Percentiles rank a stretch among this genome's conserved stretches.
These are phyloP conservation scores for Apiotrichum gamsii DNA, from an alignment of 1,284 basidiomycete species.

Conservation along the genomic window DNA sequence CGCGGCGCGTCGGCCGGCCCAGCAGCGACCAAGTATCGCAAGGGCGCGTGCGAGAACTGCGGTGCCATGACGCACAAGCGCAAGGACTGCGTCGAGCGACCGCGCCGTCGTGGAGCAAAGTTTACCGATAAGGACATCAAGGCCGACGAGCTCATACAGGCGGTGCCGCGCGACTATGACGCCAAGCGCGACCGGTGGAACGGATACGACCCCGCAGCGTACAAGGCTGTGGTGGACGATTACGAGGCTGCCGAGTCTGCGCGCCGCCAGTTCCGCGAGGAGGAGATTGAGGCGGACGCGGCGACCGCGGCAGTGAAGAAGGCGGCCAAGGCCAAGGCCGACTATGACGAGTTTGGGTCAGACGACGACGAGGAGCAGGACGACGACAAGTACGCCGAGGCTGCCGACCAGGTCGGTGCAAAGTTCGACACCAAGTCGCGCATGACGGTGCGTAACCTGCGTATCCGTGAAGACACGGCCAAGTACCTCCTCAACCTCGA, in stretches of 20 bases:
- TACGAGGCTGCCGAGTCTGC: constrained; percentile 90
- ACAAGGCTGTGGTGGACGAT: constrained; percentile 83
- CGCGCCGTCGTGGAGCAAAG: constrained; percentile 91
- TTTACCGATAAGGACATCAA: constrained; percentile 86
- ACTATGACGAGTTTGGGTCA: constrained; percentile 84
- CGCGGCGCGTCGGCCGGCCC: constrained; percentile 79
- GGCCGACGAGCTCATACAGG: constrained; percentile 81
- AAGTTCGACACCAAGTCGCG: constrained; percentile 97
- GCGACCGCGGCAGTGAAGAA: constrained; percentile 78
- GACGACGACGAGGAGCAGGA: constrained; percentile 69
- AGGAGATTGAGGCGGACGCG: constrained; percentile 93
- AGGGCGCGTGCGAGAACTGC: constrained; percentile 98
- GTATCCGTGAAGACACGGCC: constrained; percentile 98
- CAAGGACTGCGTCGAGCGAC: constrained; percentile 89
- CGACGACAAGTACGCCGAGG: constrained; percentile 89
- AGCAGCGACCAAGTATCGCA: constrained; percentile 90
- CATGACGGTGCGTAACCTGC: constrained; percentile 94
- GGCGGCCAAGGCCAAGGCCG: constrained; percentile 68
- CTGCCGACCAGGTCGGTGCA: constrained; percentile 94
- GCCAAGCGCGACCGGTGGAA: constrained; percentile 98
- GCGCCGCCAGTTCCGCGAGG: constrained; percentile 81
- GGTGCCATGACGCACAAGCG: constrained; percentile 91
- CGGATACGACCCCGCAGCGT: constrained; percentile 85
- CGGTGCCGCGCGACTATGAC: constrained; percentile 76
- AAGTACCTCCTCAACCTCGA: constrained; percentile 98